Evolutionary conservation across 2,329 filamentous ascomycete genomes (phyloP).

Genomic region (Penicillium digitatum): DNA sequence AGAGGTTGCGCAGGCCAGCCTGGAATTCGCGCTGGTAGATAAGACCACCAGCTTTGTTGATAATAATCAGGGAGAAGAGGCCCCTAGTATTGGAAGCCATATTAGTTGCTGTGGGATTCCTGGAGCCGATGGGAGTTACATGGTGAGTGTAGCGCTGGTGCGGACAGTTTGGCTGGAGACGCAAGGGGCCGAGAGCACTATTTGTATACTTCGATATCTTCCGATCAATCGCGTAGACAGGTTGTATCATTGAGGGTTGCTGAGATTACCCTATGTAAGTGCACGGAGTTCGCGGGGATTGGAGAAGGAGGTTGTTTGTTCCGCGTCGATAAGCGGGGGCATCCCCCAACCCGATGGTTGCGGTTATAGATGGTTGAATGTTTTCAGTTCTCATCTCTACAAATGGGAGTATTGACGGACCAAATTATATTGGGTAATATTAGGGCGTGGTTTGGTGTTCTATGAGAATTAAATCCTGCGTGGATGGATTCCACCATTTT

Average conservation of each 20-base stretch:
- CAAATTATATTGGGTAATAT: too few species aligned
- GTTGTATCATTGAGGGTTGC: not conserved
- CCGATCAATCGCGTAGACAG: not conserved
- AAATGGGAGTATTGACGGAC: not conserved
- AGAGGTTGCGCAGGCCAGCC: slow-evolving; percentile 79
- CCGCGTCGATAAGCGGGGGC: not conserved
- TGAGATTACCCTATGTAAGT: not conserved
- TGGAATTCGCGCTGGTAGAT: slow-evolving; percentile 96
- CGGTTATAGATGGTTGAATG: too few species aligned
- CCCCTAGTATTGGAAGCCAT: slow-evolving; percentile 59
- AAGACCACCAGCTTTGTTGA: slow-evolving; percentile 96
- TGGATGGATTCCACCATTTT: not conserved
- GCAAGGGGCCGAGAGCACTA: slow-evolving; percentile 8
- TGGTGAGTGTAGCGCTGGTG: slow-evolving; percentile 13
- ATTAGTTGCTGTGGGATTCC: slow-evolving; percentile 7
- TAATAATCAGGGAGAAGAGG: slow-evolving; percentile 91
- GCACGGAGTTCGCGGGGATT: not conserved
- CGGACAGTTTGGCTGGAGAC: slow-evolving; percentile 10
- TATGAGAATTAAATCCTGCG: not conserved
- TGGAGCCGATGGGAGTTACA: slow-evolving; percentile 15
- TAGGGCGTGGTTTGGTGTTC: too few species aligned
- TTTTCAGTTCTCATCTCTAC: too few species aligned
- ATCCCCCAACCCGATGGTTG: not conserved
- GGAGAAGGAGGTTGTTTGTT: not conserved
- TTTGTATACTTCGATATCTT: slow-evolving; percentile 6